Percentiles rank a stretch among this genome's conserved stretches.
These are phyloP conservation scores for Neurospora sp. DNA, from an alignment of 495 filamentous ascomycete genomes.

Conservation along the genomic window DNA sequence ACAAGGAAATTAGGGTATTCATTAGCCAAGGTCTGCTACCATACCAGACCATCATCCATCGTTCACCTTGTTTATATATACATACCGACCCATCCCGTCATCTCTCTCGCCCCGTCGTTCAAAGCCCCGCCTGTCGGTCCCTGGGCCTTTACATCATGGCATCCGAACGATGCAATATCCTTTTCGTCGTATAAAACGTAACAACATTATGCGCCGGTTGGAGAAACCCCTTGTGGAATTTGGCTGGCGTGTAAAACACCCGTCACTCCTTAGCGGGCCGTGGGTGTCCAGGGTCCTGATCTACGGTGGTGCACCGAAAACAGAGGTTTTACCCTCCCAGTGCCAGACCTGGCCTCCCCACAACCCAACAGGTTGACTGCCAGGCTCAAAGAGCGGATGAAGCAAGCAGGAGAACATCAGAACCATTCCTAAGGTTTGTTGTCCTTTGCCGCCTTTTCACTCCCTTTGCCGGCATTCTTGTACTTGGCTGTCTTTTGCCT, in stretches of 20 bases:
- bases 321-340: neutral
- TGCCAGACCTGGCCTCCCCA: neutral
- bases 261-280: neutral
- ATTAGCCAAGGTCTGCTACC: neutral
- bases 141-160: neutral
- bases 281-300: neutral
- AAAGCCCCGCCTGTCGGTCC: neutral
- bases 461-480: neutral
- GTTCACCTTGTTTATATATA: neutral
- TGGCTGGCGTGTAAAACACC: neutral
- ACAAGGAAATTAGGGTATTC: neutral
- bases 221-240: neutral
- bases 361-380: neutral
- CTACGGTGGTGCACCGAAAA: neutral
- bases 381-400: neutral
- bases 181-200: neutral
- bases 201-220: neutral
- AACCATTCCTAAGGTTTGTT: neutral
- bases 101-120: neutral
- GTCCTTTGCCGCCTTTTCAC: neutral
- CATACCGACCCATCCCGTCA: neutral
- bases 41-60: neutral
- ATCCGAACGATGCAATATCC: neutral
- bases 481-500: slow-evolving; percentile 5
- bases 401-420: neutral